These are phyloP conservation scores for Ganoderma lingzhi DNA, from an alignment of 1,284 basidiomycete species.

Conservation along the genomic window DNA sequence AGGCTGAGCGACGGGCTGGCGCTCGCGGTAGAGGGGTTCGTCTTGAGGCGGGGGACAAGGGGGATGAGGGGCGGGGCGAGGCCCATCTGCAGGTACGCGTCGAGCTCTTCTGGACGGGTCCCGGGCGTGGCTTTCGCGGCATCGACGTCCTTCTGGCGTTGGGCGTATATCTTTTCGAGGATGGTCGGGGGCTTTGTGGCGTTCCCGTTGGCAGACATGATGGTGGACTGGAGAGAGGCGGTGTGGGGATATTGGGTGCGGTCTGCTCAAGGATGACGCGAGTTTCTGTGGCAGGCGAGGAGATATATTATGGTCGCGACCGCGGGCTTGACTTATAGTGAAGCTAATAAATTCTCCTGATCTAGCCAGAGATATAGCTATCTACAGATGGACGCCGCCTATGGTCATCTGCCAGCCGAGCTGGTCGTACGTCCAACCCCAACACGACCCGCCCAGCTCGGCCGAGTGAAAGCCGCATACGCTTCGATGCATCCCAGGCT, in stretches of 20 bases:
- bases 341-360: neutral
- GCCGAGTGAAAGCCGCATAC: conserved; percentile 45
- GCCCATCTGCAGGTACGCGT: conserved; percentile 76
- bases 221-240: conserved; percentile 4
- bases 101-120: conserved; percentile 71
- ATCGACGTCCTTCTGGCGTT: conserved; percentile 64
- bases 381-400: conserved; percentile 41
- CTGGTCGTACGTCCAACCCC: conserved; percentile 57
- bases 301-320: neutral
- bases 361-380: conserved; percentile 3
- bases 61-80: conserved; percentile 83
- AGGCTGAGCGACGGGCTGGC: conserved; percentile 64
- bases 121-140: conserved; percentile 71
- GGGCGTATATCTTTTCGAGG: conserved; percentile 74
- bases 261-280: neutral
- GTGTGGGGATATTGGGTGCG: neutral
- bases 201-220: conserved; percentile 9
- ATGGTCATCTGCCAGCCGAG: conserved; percentile 53
- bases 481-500: conserved; percentile 55
- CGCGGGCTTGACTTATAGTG: neutral
- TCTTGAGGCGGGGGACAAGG: conserved; percentile 53
- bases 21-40: conserved; percentile 61
- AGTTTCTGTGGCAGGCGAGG: neutral
- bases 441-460: conserved; percentile 45
- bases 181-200: conserved; percentile 72